A percentile compares a stretch with the other conserved stretches of the same genome.
Evolutionary conservation across 495 filamentous ascomycete species (phyloP).

Genomic region (Usnea hakonensis): DNA sequence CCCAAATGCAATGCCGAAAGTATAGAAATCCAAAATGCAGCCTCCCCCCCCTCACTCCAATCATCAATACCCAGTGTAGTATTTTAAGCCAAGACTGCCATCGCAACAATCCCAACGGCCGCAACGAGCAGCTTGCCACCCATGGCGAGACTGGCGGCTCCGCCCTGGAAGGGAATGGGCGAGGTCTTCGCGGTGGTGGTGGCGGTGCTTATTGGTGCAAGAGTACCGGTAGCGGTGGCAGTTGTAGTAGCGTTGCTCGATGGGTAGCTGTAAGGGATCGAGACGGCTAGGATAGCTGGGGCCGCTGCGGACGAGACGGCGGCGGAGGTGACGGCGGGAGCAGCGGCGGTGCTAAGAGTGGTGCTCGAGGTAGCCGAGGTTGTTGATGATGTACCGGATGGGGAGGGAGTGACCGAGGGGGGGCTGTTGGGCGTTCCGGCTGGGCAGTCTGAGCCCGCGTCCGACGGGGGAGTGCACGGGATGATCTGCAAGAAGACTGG

Average conservation of each 20-base stretch:
- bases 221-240: background rate
- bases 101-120: constrained; percentile 2
- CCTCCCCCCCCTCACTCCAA: background rate
- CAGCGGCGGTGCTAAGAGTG: background rate
- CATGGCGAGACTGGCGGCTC: background rate
- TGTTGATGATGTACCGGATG: background rate
- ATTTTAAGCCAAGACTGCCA: background rate
- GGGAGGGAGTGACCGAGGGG: background rate
- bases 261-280: constrained; percentile 1
- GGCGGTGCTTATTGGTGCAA: background rate
- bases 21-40: background rate
- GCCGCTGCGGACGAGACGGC: background rate
- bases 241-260: background rate
- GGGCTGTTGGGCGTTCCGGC: background rate
- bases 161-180: constrained; percentile 1
- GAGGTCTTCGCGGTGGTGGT: background rate
- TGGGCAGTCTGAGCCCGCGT: background rate
- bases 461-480: background rate
- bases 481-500: constrained; percentile 42
- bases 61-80: background rate
- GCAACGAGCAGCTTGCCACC: constrained; percentile 5
- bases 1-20: background rate
- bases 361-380: background rate
- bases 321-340: background rate
- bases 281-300: background rate